Evolutionary conservation across 768 basidiomycete species (phyloP), one percentile per base, ranked within the genome.

Genomic region (Daedaleopsis sinensis): DNA sequence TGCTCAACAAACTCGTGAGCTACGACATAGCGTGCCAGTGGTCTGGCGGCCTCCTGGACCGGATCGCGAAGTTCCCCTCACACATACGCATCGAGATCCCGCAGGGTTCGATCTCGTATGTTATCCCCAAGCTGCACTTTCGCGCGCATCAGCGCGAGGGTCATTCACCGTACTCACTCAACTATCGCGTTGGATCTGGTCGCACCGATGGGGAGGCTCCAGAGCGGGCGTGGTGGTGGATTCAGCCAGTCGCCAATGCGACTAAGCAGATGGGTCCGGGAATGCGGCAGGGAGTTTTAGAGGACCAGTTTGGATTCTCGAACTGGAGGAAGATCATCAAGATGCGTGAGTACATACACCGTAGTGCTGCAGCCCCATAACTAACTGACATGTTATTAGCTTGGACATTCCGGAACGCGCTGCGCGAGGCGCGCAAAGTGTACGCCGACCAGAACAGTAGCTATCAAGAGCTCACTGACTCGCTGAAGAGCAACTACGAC

Each of bases 41-140:
- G 64, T 70, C 27, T 35, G 62, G 64, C 36, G 68, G 74, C 24
- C 55, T 77, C 1, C 27, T 36, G 24, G 38, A 38, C 3, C 65
- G 71, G 11, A 55, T 74, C 37, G 8, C 56, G 39, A 59, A 52
- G 5, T 58, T 57, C 42, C 57, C 57, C 1, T 46, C 35, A 10
- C 27, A 52, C 3, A 1, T 65, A 8, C 57, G 47, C n/a, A 48
- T 63, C 23, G 23, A 44, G 7, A 16, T 48, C 15, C 46, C 48
- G 3, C 32, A 24, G 11, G 54, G 54, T 7, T 18, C 36, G 1
- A n/a, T 71, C n/a, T 16, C 36, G 16, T 67, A 43, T 19, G 52
- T 57, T 11, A 60, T 78, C 32, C 76, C 72, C 1, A 77, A 77
- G 55, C 68, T 73, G 3, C 77, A 78, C 55, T 59, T 73, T 19